Evolutionary conservation across 768 basidiomycete genomes (phyloP).

Genomic region (Boletales sp.): DNA sequence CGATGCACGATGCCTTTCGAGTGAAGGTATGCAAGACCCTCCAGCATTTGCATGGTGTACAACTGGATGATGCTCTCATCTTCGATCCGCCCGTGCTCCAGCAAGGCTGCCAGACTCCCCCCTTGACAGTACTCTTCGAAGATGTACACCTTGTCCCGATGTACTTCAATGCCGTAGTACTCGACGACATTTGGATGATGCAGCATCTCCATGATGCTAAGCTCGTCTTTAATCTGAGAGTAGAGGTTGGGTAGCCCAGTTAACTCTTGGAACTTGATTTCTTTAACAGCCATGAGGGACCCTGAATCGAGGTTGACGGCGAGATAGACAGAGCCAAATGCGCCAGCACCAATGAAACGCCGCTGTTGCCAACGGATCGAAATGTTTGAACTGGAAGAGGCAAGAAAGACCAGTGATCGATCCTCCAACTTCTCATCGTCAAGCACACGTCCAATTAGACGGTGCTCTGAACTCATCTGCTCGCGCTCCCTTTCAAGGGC

Average conservation of each 20-base stretch:
- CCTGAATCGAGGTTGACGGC: conserved; percentile 96
- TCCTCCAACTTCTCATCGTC: conserved; percentile 94
- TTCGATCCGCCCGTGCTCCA: conserved; percentile 93
- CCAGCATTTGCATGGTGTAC: conserved; percentile 96
- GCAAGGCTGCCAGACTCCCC: conserved; percentile 81
- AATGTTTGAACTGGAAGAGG: conserved; percentile 93
- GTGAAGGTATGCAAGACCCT: conserved; percentile 91
- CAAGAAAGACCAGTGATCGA: conserved; percentile 88
- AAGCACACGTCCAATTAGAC: conserved; percentile 84
- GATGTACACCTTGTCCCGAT: conserved; percentile 97
- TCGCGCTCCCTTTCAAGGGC: conserved; percentile 65
- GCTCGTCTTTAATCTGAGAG: conserved; percentile 92
- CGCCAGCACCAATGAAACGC: conserved; percentile 96
- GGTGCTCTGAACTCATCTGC: conserved; percentile 61
- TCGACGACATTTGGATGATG: conserved; percentile 98
- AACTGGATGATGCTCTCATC: conserved; percentile 94
- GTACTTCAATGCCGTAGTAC: conserved; percentile 98
- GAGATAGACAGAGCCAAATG: conserved; percentile 98
- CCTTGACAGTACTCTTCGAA: conserved; percentile 99
- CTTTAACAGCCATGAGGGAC: conserved; percentile 98
- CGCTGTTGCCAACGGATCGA: conserved; percentile 98
- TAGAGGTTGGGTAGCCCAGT: conserved; percentile 85
- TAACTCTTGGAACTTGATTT: conserved; percentile 94
- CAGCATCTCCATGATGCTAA: conserved; percentile 96
- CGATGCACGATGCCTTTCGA: conserved; percentile 90